A percentile compares a stretch with the other conserved stretches of the same genome.
Evolutionary conservation across 176 grass and related monocot genomes (phyloP).

Genomic region (Aegilops tauschii): DNA sequence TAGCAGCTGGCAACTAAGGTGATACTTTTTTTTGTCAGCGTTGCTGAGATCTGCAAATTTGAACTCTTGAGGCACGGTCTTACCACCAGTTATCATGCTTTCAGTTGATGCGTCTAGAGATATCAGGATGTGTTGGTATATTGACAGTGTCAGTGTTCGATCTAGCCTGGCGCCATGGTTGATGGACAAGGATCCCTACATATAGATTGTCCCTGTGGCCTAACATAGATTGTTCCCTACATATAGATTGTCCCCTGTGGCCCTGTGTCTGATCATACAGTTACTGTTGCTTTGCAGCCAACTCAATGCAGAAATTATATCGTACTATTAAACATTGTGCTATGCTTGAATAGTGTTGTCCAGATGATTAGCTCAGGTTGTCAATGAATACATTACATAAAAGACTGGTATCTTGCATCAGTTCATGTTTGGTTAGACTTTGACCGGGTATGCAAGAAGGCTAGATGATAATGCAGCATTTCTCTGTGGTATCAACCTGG

Average conservation of each 20-base stretch:
- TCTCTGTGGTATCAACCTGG: constrained; percentile 3
- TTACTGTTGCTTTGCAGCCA: background rate
- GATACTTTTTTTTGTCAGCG: background rate
- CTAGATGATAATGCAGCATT: background rate
- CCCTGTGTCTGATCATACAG: background rate
- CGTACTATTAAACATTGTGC: background rate
- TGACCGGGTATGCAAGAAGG: background rate
- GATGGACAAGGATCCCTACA: background rate
- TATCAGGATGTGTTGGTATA: background rate
- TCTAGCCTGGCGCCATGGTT: constrained; percentile 8
- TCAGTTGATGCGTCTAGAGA: background rate
- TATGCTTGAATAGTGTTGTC: background rate
- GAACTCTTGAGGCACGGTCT: background rate
- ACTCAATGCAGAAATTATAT: background rate
- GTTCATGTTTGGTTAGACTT: background rate
- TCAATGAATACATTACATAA: background rate
- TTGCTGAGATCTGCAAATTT: background rate
- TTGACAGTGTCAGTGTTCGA: background rate
- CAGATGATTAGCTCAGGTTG: background rate
- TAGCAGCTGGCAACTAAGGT: constrained; percentile 43
- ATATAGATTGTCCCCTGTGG: background rate
- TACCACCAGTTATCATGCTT: background rate
- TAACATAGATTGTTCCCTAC: background rate
- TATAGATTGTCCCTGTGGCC: background rate
- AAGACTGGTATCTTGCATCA: background rate